Evolutionary conservation across 2,329 filamentous ascomycete genomes (phyloP).

Genomic region (Cadophora luteo-olivacea): DNA sequence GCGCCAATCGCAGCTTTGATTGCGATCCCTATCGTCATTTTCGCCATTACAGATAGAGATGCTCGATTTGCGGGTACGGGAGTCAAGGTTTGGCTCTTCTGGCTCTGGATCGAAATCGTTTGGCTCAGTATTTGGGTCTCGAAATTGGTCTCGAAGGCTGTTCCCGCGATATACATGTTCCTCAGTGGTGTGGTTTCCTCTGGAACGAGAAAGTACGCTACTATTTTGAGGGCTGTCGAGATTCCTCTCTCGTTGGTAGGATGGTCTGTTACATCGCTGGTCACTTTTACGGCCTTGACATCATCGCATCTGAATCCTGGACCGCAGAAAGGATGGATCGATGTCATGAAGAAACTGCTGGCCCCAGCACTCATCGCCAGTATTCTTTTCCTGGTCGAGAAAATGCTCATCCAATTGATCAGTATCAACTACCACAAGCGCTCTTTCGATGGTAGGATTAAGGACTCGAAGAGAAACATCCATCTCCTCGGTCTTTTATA

Average conservation of each 20-base stretch:
- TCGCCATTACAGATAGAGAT: constrained; percentile 36
- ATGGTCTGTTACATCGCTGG: constrained; percentile 68
- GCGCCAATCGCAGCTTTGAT: constrained; percentile 67
- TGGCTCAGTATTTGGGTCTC: constrained; percentile 73
- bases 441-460: constrained; percentile 83
- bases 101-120: constrained; percentile 72
- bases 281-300: constrained; percentile 66
- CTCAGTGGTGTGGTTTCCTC: constrained; percentile 72
- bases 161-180: constrained; percentile 71
- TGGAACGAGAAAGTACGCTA: constrained; percentile 73
- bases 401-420: constrained; percentile 80
- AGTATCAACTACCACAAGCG: constrained; percentile 86
- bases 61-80: constrained; percentile 43
- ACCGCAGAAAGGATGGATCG: constrained; percentile 53
- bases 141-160: constrained; percentile 66
- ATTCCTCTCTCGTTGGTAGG: constrained; percentile 73
- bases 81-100: constrained; percentile 64
- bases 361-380: constrained; percentile 72
- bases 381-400: constrained; percentile 76
- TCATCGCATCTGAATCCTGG: constrained; percentile 35
- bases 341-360: constrained; percentile 68
- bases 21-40: constrained; percentile 65
- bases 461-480: constrained; percentile 87
- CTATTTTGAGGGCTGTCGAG: constrained; percentile 67
- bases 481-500: constrained; percentile 84